Percentiles rank a stretch among this genome's conserved stretches.
Evolutionary conservation across 495 filamentous ascomycete genomes (phyloP).

Genomic region (Penicillium roqueforti): DNA sequence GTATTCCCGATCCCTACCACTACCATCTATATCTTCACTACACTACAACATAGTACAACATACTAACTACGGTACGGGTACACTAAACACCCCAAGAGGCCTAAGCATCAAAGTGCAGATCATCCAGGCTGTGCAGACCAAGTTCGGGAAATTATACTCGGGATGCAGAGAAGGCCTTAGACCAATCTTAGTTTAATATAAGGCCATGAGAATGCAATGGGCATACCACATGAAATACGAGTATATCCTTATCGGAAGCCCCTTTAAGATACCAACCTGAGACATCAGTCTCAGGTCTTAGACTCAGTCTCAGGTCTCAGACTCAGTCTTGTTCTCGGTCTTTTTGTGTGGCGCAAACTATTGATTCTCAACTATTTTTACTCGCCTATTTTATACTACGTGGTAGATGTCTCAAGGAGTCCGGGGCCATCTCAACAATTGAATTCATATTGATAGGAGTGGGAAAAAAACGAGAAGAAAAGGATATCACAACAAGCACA

Average conservation of each 20-base stretch:
- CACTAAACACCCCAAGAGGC: no score
- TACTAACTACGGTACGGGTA: no score
- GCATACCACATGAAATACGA: no score
- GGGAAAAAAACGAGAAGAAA: constrained; percentile 3
- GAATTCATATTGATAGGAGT: neutral
- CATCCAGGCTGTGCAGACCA: no score
- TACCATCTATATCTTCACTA: no score
- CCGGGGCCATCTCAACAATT: neutral
- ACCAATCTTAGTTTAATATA: neutral
- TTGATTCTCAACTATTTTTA: neutral
- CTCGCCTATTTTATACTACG: neutral
- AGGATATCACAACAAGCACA: constrained; percentile 19
- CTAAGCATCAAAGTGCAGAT: no score
- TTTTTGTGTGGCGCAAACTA: neutral
- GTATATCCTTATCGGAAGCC: neutral
- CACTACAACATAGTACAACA: no score
- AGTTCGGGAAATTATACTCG: no score
- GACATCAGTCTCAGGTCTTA: neutral
- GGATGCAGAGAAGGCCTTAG: no score
- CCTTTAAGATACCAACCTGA: neutral
- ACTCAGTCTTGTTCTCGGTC: neutral
- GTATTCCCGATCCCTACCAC: no score
- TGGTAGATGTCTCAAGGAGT: neutral
- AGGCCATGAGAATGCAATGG: neutral
- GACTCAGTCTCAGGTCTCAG: neutral